Evolutionary conservation across 2,329 filamentous ascomycete species (phyloP).

Genomic region (Aspergillus sp.): DNA sequence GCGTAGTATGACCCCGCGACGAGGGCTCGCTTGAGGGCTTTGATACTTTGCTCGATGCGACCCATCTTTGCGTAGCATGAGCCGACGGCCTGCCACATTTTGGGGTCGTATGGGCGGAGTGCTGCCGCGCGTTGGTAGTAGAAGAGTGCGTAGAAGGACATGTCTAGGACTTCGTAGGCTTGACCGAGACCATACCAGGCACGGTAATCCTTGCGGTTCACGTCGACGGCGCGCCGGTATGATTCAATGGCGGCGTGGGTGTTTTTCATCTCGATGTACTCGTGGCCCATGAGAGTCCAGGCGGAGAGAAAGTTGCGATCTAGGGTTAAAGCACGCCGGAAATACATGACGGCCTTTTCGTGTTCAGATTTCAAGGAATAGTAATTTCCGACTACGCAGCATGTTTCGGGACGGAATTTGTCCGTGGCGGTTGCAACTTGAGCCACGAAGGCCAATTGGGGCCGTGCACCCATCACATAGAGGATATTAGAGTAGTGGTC

Average conservation of each 20-base stretch:
- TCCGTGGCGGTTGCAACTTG: conserved; percentile 89
- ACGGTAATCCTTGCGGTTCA: conserved; percentile 92
- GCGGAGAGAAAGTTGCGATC: conserved; percentile 90
- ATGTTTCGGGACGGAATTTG: conserved; percentile 95
- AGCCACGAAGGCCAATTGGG: conserved; percentile 88
- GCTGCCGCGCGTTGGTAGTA: conserved; percentile 97
- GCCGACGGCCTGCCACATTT: conserved; percentile 98
- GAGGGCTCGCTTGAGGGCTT: conserved; percentile 88
- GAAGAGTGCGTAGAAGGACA: conserved; percentile 95
- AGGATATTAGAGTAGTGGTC: conserved; percentile 98
- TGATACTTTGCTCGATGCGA: conserved; percentile 84
- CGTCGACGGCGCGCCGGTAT: conserved; percentile 91
- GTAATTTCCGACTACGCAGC: conserved; percentile 95
- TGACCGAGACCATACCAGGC: conserved; percentile 98
- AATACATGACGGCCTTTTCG: conserved; percentile 98
- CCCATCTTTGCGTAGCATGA: conserved; percentile 89
- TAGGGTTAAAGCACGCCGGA: conserved; percentile 84
- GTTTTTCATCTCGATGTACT: conserved; percentile 98
- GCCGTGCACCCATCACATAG: conserved; percentile 84
- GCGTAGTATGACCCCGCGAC: conserved; percentile 83
- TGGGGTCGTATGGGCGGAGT: conserved; percentile 90
- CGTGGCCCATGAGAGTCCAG: conserved; percentile 98
- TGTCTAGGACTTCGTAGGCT: conserved; percentile 95
- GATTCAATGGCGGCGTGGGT: conserved; percentile 97
- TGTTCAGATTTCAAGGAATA: conserved; percentile 93